phyloP scores from a whole-genome alignment of 306 rosid genomes.

The Mimosa bimucronata region DNA sequence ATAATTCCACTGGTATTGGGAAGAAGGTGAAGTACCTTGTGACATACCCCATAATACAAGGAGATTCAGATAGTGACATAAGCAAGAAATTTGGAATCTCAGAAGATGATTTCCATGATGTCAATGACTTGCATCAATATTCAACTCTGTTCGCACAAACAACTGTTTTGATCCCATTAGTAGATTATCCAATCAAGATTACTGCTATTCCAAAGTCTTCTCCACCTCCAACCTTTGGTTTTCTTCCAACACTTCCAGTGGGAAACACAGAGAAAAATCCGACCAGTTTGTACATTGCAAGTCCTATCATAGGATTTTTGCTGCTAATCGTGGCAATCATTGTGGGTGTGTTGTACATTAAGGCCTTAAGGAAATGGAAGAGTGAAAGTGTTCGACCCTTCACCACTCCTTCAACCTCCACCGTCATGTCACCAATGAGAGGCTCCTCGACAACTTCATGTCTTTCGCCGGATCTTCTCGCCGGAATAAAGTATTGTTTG shows the following conservation, averaged over 20 bases:
- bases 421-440: slow-evolving; percentile 42
- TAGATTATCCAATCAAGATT: slow-evolving; percentile 30
- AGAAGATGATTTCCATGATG: slow-evolving; percentile 43
- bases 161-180: slow-evolving; percentile 57
- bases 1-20: background rate
- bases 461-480: slow-evolving; percentile 69
- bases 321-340: slow-evolving; percentile 46
- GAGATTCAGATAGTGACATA: slow-evolving; percentile 34
- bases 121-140: slow-evolving; percentile 34
- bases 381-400: slow-evolving; percentile 41
- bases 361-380: slow-evolving; percentile 44
- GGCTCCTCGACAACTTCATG: slow-evolving; percentile 51
- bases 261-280: slow-evolving; percentile 10
- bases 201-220: slow-evolving; percentile 51
- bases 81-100: slow-evolving; percentile 49
- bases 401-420: slow-evolving; percentile 42
- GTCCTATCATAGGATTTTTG: slow-evolving; percentile 47
- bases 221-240: slow-evolving; percentile 58
- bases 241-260: slow-evolving; percentile 53
- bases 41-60: slow-evolving; percentile 59
- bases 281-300: slow-evolving; percentile 48
- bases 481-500: slow-evolving; percentile 61
- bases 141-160: slow-evolving; percentile 48
- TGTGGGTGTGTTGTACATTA: slow-evolving; percentile 49
- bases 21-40: slow-evolving; percentile 53